Evolutionary conservation across 345 rosid genomes (phyloP), one percentile per base, ranked within the genome.

Genomic region (Populus nigra): DNA sequence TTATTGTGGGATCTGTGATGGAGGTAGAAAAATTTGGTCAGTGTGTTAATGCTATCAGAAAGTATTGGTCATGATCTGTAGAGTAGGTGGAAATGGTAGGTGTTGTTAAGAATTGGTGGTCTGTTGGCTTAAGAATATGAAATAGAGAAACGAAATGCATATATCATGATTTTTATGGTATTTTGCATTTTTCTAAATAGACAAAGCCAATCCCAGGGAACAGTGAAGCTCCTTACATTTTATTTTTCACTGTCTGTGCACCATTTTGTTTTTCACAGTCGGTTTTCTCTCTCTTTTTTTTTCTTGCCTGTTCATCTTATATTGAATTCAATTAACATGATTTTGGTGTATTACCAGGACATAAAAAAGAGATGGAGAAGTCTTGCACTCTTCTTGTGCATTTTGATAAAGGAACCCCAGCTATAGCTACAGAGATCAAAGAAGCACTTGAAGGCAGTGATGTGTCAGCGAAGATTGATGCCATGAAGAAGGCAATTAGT

Each of bases 381-480:
- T 93, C 99, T 2, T 91, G 93, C 81, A 88, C 89, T 70, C 70
- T 95, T 80, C 91, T 93, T 0, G 87, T 95, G 79, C 84, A 95
- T 84, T 89, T 93, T 75, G 99, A 95, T 89, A 95, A 91, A 87
- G 95, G 91, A 47, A 82, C 92, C 39, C 91, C 94, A 13, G 93
- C 99, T 39, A 71, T 89, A 31, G 99, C 98, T 0, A 93, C 88
- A 61, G 98, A 93, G 90, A 92, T 95, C 80, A 95, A 91, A 87
- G 99, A 93, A 80, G 93, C 97, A 49, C 99, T 95, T 3, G 98
- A 95, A 84, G 97, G 97, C 25, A 93, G 81, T 67, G 98, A 93
- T 69, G 82, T 85, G 15, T 12, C 80, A 13, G 88, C 88, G 2
- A 95, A 95, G 86, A 79, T 90, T 22, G 97, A 95, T 2, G 98